Percentiles rank a stretch among this genome's conserved stretches.
These are phyloP conservation scores for Leishmania tropica DNA, from an alignment of 208 protist species.

Conservation along the genomic window DNA sequence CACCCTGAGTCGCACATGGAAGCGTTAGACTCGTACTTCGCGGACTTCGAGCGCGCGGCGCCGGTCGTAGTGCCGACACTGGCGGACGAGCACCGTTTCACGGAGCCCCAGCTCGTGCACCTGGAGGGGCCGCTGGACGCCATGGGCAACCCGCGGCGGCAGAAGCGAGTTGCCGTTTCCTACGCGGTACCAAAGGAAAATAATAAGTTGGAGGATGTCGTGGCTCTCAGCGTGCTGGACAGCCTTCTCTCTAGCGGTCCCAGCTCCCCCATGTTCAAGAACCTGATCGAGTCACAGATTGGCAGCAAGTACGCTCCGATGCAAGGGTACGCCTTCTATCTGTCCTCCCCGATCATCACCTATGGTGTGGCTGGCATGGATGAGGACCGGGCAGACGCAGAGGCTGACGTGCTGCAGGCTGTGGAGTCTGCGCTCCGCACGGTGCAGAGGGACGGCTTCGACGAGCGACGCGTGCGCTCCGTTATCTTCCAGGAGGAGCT, in stretches of 20 bases:
- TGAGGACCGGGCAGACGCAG: conserved; percentile 53
- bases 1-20: conserved; percentile 76
- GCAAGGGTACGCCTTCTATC: conserved; percentile 83
- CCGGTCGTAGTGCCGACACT: conserved; percentile 64
- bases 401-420: conserved; percentile 66
- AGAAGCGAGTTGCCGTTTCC: conserved; percentile 85
- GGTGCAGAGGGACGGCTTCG: conserved; percentile 81
- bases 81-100: conserved; percentile 51
- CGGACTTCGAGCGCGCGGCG: conserved; percentile 38
- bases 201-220: conserved; percentile 74
- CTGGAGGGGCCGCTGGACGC: conserved; percentile 81
- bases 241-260: conserved; percentile 83
- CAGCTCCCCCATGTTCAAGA: conserved; percentile 88
- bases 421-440: conserved; percentile 59
- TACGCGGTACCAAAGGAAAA: conserved; percentile 67
- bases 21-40: conserved; percentile 75
- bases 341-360: conserved; percentile 83
- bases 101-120: conserved; percentile 40
- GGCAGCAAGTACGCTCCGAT: conserved; percentile 85
- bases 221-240: conserved; percentile 84
- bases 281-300: conserved; percentile 89
- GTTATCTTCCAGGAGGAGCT: conserved; percentile 92
- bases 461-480: conserved; percentile 74
- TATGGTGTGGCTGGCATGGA: conserved; percentile 91
- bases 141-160: conserved; percentile 75